These are phyloP conservation scores for Laburnicola sp. DNA, from an alignment of 2,329 filamentous ascomycete species.

Conservation along the genomic window DNA sequence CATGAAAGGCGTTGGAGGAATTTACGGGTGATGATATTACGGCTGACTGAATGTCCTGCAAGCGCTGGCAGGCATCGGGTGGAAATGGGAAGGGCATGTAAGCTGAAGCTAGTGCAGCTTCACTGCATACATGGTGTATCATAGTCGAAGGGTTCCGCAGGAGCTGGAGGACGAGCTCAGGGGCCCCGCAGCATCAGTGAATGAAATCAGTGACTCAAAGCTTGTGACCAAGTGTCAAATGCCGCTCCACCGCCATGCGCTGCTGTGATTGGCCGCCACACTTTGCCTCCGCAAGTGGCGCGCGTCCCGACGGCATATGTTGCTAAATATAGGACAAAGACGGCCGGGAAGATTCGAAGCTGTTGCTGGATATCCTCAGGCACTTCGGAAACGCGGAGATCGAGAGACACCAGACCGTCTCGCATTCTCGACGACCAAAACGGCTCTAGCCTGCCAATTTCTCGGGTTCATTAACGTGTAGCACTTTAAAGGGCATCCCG, in stretches of 20 bases:
- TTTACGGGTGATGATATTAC: conserved; percentile 25
- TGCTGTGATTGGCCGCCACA: conserved; percentile 20
- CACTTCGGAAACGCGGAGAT: conserved; percentile 18
- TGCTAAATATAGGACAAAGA: conserved; percentile 21
- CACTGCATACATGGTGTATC: conserved; percentile 33
- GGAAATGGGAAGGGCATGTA: conserved; percentile 15
- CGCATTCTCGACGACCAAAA: conserved; percentile 29
- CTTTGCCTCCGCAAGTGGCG: conserved; percentile 17
- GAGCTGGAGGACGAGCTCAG: conserved; percentile 16
- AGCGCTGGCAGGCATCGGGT: conserved; percentile 21
- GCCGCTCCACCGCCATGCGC: conserved; percentile 3
- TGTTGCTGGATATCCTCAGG: conserved; percentile 20
- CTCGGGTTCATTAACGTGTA: conserved; percentile 37
- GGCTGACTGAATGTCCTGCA: conserved; percentile 27
- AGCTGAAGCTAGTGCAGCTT: conserved; percentile 42
- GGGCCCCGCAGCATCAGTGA: conserved; percentile 8
- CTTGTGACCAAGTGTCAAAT: conserved; percentile 27
- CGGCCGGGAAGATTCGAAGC: conserved; percentile 12
- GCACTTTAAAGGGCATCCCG: conserved; percentile 33
- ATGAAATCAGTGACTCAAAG: conserved; percentile 27
- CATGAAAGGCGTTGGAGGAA: conserved; percentile 33
- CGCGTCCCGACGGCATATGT: background rate
- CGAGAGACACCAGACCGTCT: conserved; percentile 23
- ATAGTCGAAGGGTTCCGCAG: conserved; percentile 29
- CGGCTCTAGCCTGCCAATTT: conserved; percentile 36